Base-by-base conservation (phyloP, 441 rosid genomes). In the Raphanus hybrid region DNA sequence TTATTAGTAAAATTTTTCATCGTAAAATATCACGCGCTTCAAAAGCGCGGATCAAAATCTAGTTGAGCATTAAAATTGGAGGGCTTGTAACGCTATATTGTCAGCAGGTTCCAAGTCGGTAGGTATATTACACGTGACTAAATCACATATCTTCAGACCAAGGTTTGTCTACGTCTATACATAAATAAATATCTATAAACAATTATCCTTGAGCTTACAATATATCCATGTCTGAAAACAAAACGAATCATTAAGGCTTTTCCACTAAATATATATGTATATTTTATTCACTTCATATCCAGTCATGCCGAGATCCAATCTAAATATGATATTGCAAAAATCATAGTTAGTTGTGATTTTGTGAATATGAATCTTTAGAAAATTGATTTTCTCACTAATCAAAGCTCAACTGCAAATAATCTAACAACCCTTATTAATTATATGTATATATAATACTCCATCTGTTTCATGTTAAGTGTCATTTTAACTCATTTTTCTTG, bases 141-240 rank as follows among this genome's bases (percentile, higher is more conserved):
- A 76, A 75, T 58, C 26, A 67, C 39, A 68, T 75, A 75, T 69
- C 69, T 67, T 48, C 69, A 61, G 62, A 75, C n/a, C 70, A 27
- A 70, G 18, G 70, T 26, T 45, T 16, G 35, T 63, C 20, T 20
- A 6, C 45, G 54, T 43, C 80, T 71, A 77, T 32, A 64, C 41
- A 69, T 59, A 59, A 23, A 2, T 23, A 76, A 70, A 69, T 27
- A 27, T 27, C 29, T 27, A 26, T 26, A 26, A 26, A 26, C 27
- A 26, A 26, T 1, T 26, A 26, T 26, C 27, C 27, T 26, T 26
- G 27, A 26, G 27, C 27, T 26, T 26, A 26, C 27, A 26, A 26
- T 68, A 75, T 67, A 67, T 60, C n/a, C 27, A 68, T 34, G 34
- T 11, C 43, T 39, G 9, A 57, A 35, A 37, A 50, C 64, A 57